A percentile compares a stretch with the other conserved stretches of the same genome.
These are phyloP conservation scores for Geotrichum cucujoidarum DNA, from an alignment of 1,139 yeast species.

Conservation along the genomic window DNA sequence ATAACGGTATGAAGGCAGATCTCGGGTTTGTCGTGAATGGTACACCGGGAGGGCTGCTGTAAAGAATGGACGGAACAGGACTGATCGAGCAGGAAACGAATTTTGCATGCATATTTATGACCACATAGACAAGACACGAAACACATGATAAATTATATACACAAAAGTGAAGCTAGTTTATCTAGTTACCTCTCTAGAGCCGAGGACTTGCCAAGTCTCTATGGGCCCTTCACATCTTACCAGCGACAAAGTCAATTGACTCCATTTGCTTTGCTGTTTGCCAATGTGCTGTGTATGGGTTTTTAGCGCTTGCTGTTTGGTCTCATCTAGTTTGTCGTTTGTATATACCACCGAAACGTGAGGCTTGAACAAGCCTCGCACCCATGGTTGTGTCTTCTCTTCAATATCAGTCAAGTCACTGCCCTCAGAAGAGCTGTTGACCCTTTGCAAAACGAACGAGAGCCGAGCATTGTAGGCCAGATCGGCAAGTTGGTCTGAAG, in stretches of 20 bases:
- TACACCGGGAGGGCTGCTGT: slow-evolving; percentile 37
- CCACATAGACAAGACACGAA: too few relatives aligned
- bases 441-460: background rate
- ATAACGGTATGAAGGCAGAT: slow-evolving; percentile 44
- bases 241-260: background rate
- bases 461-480: background rate
- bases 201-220: slow-evolving; percentile 4
- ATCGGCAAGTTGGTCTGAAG: background rate
- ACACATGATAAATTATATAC: too few relatives aligned
- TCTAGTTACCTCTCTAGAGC: background rate
- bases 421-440: background rate
- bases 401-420: background rate
- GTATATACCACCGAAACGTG: slow-evolving; percentile 6
- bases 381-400: background rate
- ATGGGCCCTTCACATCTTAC: slow-evolving; percentile 12
- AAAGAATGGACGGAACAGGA: background rate
- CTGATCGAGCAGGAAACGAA: too few relatives aligned
- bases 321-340: background rate
- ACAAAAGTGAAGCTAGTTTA: too few relatives aligned
- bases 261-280: background rate
- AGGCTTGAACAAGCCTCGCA: background rate
- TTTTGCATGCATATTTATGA: too few relatives aligned
- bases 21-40: slow-evolving; percentile 32
- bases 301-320: background rate
- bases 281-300: background rate